Base-by-base conservation (phyloP, 2,329 filamentous ascomycete genomes). In the Aspergillus brunneoviolaceus region DNA sequence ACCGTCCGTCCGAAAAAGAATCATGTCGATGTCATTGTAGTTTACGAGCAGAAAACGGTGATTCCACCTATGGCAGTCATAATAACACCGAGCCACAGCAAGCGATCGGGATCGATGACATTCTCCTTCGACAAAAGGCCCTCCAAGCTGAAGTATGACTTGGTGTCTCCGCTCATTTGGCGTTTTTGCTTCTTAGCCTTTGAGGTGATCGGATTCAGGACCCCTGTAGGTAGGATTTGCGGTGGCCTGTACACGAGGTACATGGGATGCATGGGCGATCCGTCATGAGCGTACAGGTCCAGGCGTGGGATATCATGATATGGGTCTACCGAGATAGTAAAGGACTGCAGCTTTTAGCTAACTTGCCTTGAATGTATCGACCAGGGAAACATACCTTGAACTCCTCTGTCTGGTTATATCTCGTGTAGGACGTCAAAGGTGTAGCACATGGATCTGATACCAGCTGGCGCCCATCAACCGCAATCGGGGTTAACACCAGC, bases 161-260 rank as follows among this genome's bases (percentile, higher is more conserved):
- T 55, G 10, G 64, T 53, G 23, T 67, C 63, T 35, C 64, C 55
- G 45, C 19, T 35, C 19, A 63, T 5, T 49, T 68, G 62, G 31
- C 76, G 71, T 68, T 78, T 79, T n/a, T 60, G 67, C 59, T 73
- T 76, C 21, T 67, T 19, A 19, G 9, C 39, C 16, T 45, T 67
- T 6, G 72, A 3, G 77, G 77, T 67, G 1, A 75, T 78, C 0
- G 87, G 85, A 68, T 89, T 87, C 61, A 91, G 78, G 0, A 86
- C 89, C 11, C 80, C 79, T 3, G 88, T 90, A 2, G 88, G 88
- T 5, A 90, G 82, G 87, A 91, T 91, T 69, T 87, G 77, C 0
- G 88, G 87, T 5, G 87, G 84, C 12, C 75, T 80, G 70, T 82
- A 85, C 63, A 82, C 83, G 50, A 89, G 80, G 73, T 88, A 91